Evolutionary conservation across 331 rosid genomes (phyloP).

Genomic region (Cydonia oblonga): DNA sequence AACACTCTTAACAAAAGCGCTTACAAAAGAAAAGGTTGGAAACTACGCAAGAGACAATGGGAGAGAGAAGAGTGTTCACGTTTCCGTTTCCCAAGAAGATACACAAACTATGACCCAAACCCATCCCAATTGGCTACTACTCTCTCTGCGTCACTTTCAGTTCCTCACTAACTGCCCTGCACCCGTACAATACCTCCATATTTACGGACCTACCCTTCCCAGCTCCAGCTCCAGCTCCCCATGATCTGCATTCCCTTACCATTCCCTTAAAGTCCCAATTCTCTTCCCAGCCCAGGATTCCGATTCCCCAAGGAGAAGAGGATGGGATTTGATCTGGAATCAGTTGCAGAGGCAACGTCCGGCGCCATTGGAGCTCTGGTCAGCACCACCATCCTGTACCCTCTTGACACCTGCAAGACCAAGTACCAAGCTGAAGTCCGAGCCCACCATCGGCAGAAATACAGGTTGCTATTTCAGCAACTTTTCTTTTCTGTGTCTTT

Average conservation of each 20-base stretch:
- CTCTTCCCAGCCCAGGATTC: background rate
- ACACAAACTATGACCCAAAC: background rate
- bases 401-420: slow-evolving; percentile 93
- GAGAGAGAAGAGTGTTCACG: background rate
- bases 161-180: background rate
- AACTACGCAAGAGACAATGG: too few relatives aligned
- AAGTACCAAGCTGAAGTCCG: slow-evolving; percentile 94
- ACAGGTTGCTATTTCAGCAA: slow-evolving; percentile 38
- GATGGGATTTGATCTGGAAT: slow-evolving; percentile 74
- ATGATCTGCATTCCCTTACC: slow-evolving; percentile 12
- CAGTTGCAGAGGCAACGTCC: slow-evolving; percentile 83
- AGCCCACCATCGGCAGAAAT: slow-evolving; percentile 56
- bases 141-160: slow-evolving; percentile 3
- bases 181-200: background rate
- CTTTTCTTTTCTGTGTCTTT: background rate
- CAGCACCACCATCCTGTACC: slow-evolving; percentile 80
- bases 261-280: slow-evolving; percentile 5
- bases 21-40: too few relatives aligned
- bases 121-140: too few relatives aligned
- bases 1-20: too few relatives aligned
- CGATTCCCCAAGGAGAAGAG: slow-evolving; percentile 1
- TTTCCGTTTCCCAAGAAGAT: slow-evolving; percentile 25
- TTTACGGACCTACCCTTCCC: background rate
- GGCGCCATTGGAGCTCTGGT: slow-evolving; percentile 94
- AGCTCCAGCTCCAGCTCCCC: background rate